Conservation (phyloP, 345 rosid species). For the Combretum micranthum region DNA sequence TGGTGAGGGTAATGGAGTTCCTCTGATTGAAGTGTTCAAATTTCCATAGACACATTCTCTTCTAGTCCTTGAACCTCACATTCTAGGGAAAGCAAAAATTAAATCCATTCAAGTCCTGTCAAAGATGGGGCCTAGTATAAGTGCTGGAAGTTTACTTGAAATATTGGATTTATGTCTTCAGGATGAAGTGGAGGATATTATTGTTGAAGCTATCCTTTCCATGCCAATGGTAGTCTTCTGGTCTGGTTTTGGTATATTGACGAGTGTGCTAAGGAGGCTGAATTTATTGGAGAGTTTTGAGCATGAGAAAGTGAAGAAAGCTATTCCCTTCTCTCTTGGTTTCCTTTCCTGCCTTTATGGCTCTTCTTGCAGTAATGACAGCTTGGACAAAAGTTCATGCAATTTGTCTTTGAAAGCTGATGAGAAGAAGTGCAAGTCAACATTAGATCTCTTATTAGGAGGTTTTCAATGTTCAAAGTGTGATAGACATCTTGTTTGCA, state of each 20-base stretch:
- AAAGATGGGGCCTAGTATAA: slow-evolving; percentile 48
- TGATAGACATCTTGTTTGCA: slow-evolving; percentile 33
- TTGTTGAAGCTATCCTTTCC: slow-evolving; percentile 58
- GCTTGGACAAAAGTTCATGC: slow-evolving; percentile 27
- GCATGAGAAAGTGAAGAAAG: no score
- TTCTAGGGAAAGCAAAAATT: slow-evolving; percentile 52
- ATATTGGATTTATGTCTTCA: slow-evolving; percentile 57
- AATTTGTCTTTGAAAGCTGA: no score
- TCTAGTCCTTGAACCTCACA: slow-evolving; percentile 31
- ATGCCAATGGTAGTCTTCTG: slow-evolving; percentile 60
- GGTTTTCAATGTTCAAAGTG: slow-evolving; percentile 85
- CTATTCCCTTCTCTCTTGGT: no score
- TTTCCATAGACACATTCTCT: slow-evolving; percentile 67
- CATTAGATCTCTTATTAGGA: no score
- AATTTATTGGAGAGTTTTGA: no score
- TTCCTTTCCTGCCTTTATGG: slow-evolving; percentile 72
- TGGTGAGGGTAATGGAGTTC: slow-evolving; percentile 27
- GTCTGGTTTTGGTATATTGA: slow-evolving; percentile 47
- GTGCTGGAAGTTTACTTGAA: slow-evolving; percentile 37
- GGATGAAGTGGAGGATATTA: slow-evolving; percentile 77
- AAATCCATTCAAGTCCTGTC: slow-evolving; percentile 57
- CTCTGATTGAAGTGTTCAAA: slow-evolving; percentile 48
- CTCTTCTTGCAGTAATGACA: slow-evolving; percentile 24
- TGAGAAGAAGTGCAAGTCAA: no score
- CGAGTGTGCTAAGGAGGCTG: no score